Evolutionary conservation across 495 filamentous ascomycete genomes (phyloP).

Genomic region (Tuber microsphaerosporum): DNA sequence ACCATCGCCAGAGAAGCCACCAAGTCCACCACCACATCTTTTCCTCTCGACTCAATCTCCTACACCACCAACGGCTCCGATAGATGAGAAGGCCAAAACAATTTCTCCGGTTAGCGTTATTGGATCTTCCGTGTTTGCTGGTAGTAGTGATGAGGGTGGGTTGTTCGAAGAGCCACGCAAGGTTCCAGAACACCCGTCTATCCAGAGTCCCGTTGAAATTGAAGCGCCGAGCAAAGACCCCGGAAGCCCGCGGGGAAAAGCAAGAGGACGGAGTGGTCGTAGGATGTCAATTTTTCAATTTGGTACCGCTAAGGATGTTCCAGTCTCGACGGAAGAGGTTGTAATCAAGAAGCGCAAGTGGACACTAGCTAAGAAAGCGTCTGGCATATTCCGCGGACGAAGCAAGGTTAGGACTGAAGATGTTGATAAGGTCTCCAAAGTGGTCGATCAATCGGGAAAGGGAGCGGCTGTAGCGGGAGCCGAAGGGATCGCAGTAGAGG

Average conservation of each 20-base stretch:
- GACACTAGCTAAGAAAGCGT: conserved; percentile 32
- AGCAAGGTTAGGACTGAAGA: conserved; percentile 18
- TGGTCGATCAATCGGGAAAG: conserved; percentile 4
- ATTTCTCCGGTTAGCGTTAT: conserved; percentile 28
- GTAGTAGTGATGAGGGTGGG: conserved; percentile 15
- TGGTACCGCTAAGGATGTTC: conserved; percentile 12
- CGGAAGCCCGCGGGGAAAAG: conserved; percentile 23
- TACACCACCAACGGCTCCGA: conserved; percentile 10
- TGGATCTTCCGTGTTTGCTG: conserved; percentile 30
- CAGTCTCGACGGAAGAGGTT: conserved; percentile 22
- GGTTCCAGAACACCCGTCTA: conserved; percentile 26
- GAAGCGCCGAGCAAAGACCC: conserved; percentile 16
- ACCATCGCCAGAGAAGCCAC: conserved; percentile 24
- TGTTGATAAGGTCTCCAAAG: conserved; percentile 16
- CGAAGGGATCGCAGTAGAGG: conserved; percentile 6
- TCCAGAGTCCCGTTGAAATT: conserved; percentile 16
- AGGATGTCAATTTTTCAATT: conserved; percentile 29
- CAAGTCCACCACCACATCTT: conserved; percentile 25
- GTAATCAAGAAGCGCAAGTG: conserved; percentile 20
- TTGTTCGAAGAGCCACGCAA: conserved; percentile 30
- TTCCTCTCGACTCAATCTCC: conserved; percentile 9
- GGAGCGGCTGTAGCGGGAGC: not conserved
- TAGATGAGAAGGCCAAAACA: conserved; percentile 27
- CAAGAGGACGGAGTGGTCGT: conserved; percentile 22
- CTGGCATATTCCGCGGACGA: conserved; percentile 25